Evolutionary conservation across 225 moss, liverwort and hornwort genomes (phyloP).

Genomic region (Ulota crispa): DNA sequence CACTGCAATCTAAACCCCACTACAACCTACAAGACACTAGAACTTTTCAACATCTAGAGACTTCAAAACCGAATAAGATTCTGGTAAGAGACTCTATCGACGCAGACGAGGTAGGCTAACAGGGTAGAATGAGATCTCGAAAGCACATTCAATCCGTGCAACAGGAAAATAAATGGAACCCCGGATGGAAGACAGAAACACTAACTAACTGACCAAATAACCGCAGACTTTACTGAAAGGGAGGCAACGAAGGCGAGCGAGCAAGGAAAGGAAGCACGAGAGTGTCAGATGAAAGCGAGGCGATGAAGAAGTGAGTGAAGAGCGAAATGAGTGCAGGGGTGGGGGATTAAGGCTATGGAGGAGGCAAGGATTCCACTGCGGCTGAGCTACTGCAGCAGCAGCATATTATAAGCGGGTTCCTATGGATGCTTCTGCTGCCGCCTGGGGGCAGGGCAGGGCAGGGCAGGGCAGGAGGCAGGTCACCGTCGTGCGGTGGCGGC

Average conservation of each 20-base stretch:
- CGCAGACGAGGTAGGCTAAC: too few species aligned
- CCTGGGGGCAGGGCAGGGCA: too few species aligned
- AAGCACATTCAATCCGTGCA: background rate
- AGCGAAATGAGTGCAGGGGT: background rate
- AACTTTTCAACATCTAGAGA: background rate
- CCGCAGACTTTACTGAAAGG: background rate
- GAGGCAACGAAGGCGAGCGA: background rate
- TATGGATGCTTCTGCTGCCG: constrained; percentile 11
- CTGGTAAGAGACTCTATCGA: background rate
- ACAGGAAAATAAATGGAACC: constrained; percentile 8
- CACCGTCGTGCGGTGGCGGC: too few species aligned
- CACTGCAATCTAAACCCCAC: background rate
- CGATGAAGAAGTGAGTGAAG: constrained; percentile 11
- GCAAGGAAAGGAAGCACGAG: background rate
- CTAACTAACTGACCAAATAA: background rate
- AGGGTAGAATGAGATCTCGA: background rate
- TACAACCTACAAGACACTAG: too few species aligned
- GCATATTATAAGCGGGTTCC: constrained; percentile 23
- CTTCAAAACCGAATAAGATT: background rate
- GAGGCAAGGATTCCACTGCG: constrained; percentile 15
- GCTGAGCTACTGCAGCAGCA: background rate
- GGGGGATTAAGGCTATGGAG: constrained; percentile 13
- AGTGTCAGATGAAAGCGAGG: constrained; percentile 19
- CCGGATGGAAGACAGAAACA: background rate
- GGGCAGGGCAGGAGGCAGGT: too few species aligned